Conservation (phyloP, 768 basidiomycete species). For the Zangia roseola region DNA sequence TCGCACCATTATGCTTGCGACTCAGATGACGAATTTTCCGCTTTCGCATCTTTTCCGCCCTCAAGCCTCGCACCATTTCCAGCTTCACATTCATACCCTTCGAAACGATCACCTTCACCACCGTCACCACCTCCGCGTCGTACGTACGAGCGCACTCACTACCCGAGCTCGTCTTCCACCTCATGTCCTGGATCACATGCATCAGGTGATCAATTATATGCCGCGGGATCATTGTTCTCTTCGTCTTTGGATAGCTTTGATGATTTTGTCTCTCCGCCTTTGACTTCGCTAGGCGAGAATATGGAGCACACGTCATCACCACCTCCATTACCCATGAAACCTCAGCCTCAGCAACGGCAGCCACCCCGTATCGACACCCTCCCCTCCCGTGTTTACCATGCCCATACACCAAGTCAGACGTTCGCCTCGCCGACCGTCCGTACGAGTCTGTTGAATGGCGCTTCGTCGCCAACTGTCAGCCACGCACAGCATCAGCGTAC, state of each 20-base stretch:
- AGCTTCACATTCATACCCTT: conserved; percentile 6
- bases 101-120: conserved; percentile 21
- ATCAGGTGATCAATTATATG: conserved; percentile 18
- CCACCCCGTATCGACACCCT: conserved; percentile 11
- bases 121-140: conserved; percentile 31
- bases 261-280: conserved; percentile 42
- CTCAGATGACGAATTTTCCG: conserved; percentile 52
- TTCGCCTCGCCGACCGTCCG: conserved; percentile 10
- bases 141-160: conserved; percentile 22
- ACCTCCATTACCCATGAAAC: conserved; percentile 41
- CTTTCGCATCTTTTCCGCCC: conserved; percentile 39
- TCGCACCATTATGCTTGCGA: conserved; percentile 19
- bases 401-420: conserved; percentile 20
- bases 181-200: conserved; percentile 27
- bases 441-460: conserved; percentile 13
- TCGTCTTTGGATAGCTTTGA: conserved; percentile 46
- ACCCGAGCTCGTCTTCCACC: conserved; percentile 23
- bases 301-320: conserved; percentile 47
- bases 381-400: conserved; percentile 13
- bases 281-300: neutral
- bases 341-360: conserved; percentile 3
- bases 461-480: conserved; percentile 25
- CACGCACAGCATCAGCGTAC: conserved; percentile 55
- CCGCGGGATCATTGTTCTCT: conserved; percentile 23
- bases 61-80: conserved; percentile 6